Evolutionary conservation across 129 eudicot species (phyloP), one percentile per base, ranked within the genome.

Genomic region (Deinandra increscens): DNA sequence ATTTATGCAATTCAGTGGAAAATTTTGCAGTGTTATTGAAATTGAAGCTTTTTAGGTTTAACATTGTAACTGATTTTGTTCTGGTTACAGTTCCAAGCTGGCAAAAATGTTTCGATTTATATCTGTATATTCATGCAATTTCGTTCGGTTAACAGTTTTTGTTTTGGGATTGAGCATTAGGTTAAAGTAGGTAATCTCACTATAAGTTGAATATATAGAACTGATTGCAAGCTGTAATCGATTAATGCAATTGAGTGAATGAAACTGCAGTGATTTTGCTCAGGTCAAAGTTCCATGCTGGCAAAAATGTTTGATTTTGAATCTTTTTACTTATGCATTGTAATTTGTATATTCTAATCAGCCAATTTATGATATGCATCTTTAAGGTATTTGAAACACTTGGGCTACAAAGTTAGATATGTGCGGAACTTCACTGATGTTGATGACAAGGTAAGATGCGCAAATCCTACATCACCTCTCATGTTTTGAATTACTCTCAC

Each of bases 361-460:
- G 42, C 53, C 41, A 41, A 26, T 60, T 37, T 50, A 13, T 48
- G 56, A 17, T 64, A 44, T 68, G 29, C 15, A 64, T 15, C 23
- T 69, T 75, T 69, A 79, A 91, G 97, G 81, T 88, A 83, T 65
- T 72, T 91, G 62, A 83, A 66, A 75, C 79, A 84, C 63, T 71
- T 91, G 84, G 94, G 94, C 45, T 91, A 88, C 72, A 91, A 88
- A 70, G 96, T 91, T 37, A 81, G 56, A 3, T 88, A 88, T 59
- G 97, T 91, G 37, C 87, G 94, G 66, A 88, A 86, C 71, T 91
- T 91, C 82, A 91, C 96, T 13, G 97, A 91, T 10, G 89, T 91
- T 23, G 97, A 88, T 77, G 97, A 91, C 80, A 91, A 88, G 94
- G 96, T 88, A 64, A 80, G 86, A 84, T 50, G 78, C 48, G 33